Conservation (phyloP, 306 rosid genomes). For the Sicyos edulis region DNA sequence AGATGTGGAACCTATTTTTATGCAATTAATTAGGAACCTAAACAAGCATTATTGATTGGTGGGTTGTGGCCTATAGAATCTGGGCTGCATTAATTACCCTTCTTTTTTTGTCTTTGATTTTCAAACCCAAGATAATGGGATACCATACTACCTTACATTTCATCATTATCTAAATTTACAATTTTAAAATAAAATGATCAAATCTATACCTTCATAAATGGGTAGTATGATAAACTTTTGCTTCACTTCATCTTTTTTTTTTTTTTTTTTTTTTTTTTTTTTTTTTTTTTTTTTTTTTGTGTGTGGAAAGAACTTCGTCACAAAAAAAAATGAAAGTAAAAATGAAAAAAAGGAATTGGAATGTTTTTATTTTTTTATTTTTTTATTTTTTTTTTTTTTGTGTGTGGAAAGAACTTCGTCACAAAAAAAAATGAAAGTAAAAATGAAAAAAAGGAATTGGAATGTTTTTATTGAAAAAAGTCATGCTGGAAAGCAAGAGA, state of each 20-base stretch:
- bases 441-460: no score
- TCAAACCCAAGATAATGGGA: not conserved
- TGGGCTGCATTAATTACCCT: not conserved
- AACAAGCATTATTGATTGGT: not conserved
- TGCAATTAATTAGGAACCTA: not conserved
- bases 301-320: no score
- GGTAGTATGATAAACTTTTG: not conserved
- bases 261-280: no score
- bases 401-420: no score
- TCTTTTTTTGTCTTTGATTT: not conserved
- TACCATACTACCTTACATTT: not conserved
- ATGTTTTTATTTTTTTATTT: no score
- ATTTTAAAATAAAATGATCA: not conserved
- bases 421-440: no score
- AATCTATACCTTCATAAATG: not conserved
- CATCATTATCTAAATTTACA: not conserved
- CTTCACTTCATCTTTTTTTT: not conserved
- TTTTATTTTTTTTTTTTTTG: no score
- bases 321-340: no score
- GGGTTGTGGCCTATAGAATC: constrained; percentile 12
- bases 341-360: no score
- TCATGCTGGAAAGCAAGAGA: not conserved
- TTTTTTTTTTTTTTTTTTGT: no score
- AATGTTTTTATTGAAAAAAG: no score
- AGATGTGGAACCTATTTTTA: not conserved